Evolutionary conservation across 495 filamentous ascomycete genomes (phyloP), one percentile per base, ranked within the genome.

Genomic region (Mytilinidion resinicola): DNA sequence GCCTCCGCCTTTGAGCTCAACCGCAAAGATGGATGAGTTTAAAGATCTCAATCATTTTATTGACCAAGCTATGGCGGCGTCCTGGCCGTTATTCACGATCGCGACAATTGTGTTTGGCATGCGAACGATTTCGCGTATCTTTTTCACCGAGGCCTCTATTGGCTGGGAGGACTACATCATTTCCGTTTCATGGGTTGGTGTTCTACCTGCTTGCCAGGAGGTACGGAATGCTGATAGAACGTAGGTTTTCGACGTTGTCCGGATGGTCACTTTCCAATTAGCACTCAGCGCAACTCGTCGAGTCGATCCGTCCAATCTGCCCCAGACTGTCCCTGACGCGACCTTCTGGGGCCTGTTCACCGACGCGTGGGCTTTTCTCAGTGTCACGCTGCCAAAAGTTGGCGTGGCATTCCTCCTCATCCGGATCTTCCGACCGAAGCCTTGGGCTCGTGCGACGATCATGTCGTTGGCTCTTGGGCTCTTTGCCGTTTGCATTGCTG

Each of bases 331-430:
- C n/a, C 50, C 50, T 1, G 37, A 20, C 20, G 50, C 50, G 34
- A 52, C 50, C 20, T 52, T 52, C 36, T 54, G 51, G 51, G 39
- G 36, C 19, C 34, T 54, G 4, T 54, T 54, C 51, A 54, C 51
- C 33, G 51, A 54, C 51, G 19, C 51, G 20, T 54, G 51, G 51
- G 4, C 51, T 3, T 54, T 54, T 41, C 51, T 54, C 5, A 54
- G 51, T 21, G 51, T 54, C 8, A 54, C 51, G 8, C 36, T 54
- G 15, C 51, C 51, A 11, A 54, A 54, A 30, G 51, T 54, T 10
- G 51, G 51, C 34, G 51, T 54, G 9, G 51, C 51, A 42, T 39
- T 54, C 34, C 37, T 54, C 8, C 8, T 54, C 36, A 20, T 54
- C 9, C 51, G 34, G 8, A 54, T 54, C 19, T 54, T 54, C 42